Evolutionary conservation across 192 early-diverging fungal species (phyloP).

Genomic region (Endogone sp.): DNA sequence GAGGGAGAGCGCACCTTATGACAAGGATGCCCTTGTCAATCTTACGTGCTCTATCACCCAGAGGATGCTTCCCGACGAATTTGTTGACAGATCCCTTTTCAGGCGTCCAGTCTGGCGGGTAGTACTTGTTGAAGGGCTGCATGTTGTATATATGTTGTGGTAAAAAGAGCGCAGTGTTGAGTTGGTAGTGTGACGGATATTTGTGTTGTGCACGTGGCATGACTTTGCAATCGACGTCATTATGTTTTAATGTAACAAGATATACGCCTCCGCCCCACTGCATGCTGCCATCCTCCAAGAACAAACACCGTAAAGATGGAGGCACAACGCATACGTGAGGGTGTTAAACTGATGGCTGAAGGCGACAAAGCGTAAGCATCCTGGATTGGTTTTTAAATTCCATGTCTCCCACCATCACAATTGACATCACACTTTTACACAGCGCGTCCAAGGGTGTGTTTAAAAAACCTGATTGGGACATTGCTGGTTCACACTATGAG

Average conservation of each 20-base stretch:
- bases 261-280: too few species aligned
- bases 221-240: too few species aligned
- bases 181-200: too few species aligned
- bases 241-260: too few species aligned
- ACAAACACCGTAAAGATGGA: too few species aligned
- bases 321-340: background rate
- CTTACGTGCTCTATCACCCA: slow-evolving; percentile 82
- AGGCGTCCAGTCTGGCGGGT: slow-evolving; percentile 89
- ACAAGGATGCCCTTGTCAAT: slow-evolving; percentile 88
- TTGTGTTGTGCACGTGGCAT: too few species aligned
- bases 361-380: slow-evolving; percentile 57
- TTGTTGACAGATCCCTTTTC: slow-evolving; percentile 87
- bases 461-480: slow-evolving; percentile 76
- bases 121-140: slow-evolving; percentile 75
- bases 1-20: slow-evolving; percentile 46
- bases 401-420: background rate
- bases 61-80: slow-evolving; percentile 84
- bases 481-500: slow-evolving; percentile 65
- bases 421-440: slow-evolving; percentile 6
- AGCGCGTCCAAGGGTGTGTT: slow-evolving; percentile 55
- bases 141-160: slow-evolving; percentile 22
- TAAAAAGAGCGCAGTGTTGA: background rate
- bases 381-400: too few species aligned
- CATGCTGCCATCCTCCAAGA: too few species aligned
- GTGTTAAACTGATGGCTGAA: slow-evolving; percentile 37